Base-by-base conservation (phyloP, 192 early-diverging fungal species). In the Coemansia sp. region DNA sequence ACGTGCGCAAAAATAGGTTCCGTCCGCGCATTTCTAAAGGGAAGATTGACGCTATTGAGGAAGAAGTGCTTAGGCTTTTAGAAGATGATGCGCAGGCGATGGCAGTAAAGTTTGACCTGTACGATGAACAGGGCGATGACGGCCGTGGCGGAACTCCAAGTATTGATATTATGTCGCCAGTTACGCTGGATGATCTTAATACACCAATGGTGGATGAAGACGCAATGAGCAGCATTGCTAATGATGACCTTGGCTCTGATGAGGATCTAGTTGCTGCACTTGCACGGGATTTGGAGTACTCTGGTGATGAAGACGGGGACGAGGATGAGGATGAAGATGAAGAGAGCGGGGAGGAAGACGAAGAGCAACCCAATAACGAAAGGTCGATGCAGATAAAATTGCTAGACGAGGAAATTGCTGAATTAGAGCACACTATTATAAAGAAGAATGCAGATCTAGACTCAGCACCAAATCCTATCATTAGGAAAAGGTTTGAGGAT, bases 391-490 rank as follows among this genome's bases (percentile, higher is more conserved):
- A 73, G 56, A 70, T 73, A 23, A 62, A 63, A 53, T 50, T 79
- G 21, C 58, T 79, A 24, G 71, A 64, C 25, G 76, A 79, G 58
- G 76, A 79, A 23, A 69, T 67, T 27, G 71, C 68, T 0, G 76
- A 79, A 48, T 57, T 79, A 22, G 76, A 79, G 47, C 62, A 65
- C 34, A 73, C 71, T 0, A 67, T 79, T 26, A 38, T 47, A 7
- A 69, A 64, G 52, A 79, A 79, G 64, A 52, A 48, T n/a, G 71
- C 63, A 0, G 76, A 79, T 54, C 28, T 79, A 48, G 71, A 73
- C 16, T 79, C 76, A 4, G 76, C 76, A 6, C 76, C 76, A 25
- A 79, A 79, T 31, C 70, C 68, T 7, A 73, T 79, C 16, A 79
- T 79, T 41, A 50, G 68, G 25, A 59, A 71, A 21, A 53, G 76